Base-by-base conservation (phyloP, 306 rosid species). In the Cicer arietinum region DNA sequence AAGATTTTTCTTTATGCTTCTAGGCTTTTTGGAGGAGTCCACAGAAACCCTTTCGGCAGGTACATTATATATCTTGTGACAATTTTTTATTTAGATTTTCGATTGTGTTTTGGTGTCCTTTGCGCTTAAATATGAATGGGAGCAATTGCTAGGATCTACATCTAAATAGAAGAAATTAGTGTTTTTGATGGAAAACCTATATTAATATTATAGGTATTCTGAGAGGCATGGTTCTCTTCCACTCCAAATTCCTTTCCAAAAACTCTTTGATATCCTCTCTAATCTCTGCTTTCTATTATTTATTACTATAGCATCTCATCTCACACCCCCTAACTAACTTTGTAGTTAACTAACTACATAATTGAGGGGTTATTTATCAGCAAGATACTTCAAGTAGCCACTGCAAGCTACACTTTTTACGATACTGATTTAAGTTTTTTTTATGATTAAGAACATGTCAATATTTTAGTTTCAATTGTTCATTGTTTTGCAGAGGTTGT, bases 1-100 rank as follows among this genome's bases (percentile, higher is more conserved):
- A 39, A n/a, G 54, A 25, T 0, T 83, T 81, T 85, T 80, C 20
- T 75, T 64, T 79, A 2, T 79, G 61, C 22, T 84, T 73, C 43
- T 80, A 95, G 99, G 99, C 99, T 61, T 95, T 95, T 80, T 88
- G 97, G 94, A 95, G 99, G 83, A 95, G 84, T 86, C 97, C 99
- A 43, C 92, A 88, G 68, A 95, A 92, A 80, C 99, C 99, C 14
- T 95, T 89, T 88, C 90, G 99, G 25, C 99, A 95, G 96, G 99
- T 95, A 84, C 8, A 58, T 6, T 73, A 13, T 42, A 20, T 78
- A 9, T 61, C 65, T 54, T 45, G 10, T 8, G 14, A 54, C 37
- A 48, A 22, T 47, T 69, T n/a, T 7, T 7, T 65, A 7, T 57
- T 62, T 65, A 10, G 7, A 17, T 66, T 76, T 59, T 76, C 3